Percentiles rank a stretch among this genome's conserved stretches.
Conservation (phyloP, 768 basidiomycete species). For the Xanthoconium purpureum region DNA sequence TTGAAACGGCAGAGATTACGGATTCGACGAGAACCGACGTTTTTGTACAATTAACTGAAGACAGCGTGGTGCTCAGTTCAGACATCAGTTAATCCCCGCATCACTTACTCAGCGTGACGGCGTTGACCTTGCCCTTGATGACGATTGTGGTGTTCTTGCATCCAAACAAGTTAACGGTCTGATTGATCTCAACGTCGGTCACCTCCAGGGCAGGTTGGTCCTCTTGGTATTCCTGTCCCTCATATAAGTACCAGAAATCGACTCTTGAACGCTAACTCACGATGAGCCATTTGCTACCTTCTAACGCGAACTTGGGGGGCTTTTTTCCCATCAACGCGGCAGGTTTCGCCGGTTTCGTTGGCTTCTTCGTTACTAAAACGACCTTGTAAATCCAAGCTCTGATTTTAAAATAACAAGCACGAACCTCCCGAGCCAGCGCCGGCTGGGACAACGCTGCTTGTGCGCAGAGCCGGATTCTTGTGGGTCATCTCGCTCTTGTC, state of each 20-base stretch:
- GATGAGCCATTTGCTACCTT: constrained; percentile 92
- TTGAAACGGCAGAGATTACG: constrained; percentile 84
- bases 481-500: constrained; percentile 98
- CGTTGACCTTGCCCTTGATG: constrained; percentile 93
- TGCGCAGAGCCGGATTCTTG: constrained; percentile 89
- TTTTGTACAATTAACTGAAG: constrained; percentile 80
- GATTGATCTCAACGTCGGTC: constrained; percentile 72
- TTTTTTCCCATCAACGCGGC: constrained; percentile 83
- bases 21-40: constrained; percentile 87
- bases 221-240: constrained; percentile 84
- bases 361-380: constrained; percentile 51
- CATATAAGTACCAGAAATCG: constrained; percentile 1
- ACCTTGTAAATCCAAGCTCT: neutral
- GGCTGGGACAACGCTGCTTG: constrained; percentile 48
- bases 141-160: constrained; percentile 84
- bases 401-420: constrained; percentile 21
- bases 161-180: constrained; percentile 84
- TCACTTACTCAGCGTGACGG: constrained; percentile 73
- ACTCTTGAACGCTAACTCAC: constrained; percentile 42
- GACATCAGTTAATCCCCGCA: neutral
- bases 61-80: constrained; percentile 1
- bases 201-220: constrained; percentile 69
- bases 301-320: constrained; percentile 82
- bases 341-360: constrained; percentile 82
- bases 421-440: constrained; percentile 33